Percentiles rank a stretch among this genome's conserved stretches.
Evolutionary conservation across 495 filamentous ascomycete species (phyloP).

Genomic region (Aspergillus nanangensis): DNA sequence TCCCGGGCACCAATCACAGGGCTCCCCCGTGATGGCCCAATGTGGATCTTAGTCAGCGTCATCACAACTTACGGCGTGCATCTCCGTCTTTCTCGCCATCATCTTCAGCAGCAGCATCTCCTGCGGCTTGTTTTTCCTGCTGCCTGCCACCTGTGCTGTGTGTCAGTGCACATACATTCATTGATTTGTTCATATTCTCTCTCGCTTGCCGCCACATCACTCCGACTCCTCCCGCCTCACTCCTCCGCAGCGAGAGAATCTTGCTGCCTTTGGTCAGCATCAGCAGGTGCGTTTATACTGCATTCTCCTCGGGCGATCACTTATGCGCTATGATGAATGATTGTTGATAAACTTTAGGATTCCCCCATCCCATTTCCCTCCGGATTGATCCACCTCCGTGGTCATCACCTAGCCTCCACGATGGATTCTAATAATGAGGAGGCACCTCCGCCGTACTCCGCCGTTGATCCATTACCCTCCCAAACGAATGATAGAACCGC

Average conservation of each 20-base stretch:
- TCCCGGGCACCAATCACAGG: no score
- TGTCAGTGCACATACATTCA: no score
- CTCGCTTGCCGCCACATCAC: no score
- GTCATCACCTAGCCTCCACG: background rate
- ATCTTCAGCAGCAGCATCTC: no score
- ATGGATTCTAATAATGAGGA: slow-evolving; percentile 39
- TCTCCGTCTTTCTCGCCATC: no score
- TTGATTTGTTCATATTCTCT: no score
- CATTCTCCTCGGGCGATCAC: background rate
- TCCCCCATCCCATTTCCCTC: slow-evolving; percentile 1
- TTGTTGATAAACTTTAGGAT: slow-evolving; percentile 7
- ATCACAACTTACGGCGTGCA: no score
- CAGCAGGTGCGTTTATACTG: slow-evolving; percentile 1
- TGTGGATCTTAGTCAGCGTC: no score
- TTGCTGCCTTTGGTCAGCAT: slow-evolving; percentile 19
- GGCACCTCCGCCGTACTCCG: slow-evolving; percentile 43
- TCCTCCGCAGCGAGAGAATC: slow-evolving; percentile 11
- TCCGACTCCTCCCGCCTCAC: background rate
- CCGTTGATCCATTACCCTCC: slow-evolving; percentile 34
- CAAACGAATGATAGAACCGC: slow-evolving; percentile 15
- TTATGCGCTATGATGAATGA: slow-evolving; percentile 17
- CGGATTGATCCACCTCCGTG: background rate
- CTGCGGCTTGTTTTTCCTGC: no score
- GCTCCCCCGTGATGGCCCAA: no score
- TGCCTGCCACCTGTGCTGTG: no score